These are phyloP conservation scores for Sugiyamaella boreocaroliniensis DNA, from an alignment of 805 yeast genomes.

Conservation along the genomic window DNA sequence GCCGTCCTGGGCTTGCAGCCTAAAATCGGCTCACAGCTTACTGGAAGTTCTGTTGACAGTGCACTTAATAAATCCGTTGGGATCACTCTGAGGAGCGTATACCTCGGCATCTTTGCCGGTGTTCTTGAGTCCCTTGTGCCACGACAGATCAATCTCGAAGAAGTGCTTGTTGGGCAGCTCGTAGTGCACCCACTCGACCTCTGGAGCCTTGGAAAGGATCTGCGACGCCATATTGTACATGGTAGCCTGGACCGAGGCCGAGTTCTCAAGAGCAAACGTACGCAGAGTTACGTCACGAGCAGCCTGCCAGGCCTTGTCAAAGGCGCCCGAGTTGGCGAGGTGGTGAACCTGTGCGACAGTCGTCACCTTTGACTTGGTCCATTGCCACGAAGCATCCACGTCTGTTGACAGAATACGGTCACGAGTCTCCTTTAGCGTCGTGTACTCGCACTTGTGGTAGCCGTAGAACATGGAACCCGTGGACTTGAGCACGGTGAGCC, in stretches of 20 bases:
- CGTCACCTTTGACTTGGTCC: slow-evolving; percentile 45
- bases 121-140: slow-evolving; percentile 74
- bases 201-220: slow-evolving; percentile 53
- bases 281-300: slow-evolving; percentile 68
- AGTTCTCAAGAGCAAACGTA: slow-evolving; percentile 75
- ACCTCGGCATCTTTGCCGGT: slow-evolving; percentile 59
- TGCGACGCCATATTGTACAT: slow-evolving; percentile 87
- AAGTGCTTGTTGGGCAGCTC: slow-evolving; percentile 88
- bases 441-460: slow-evolving; percentile 77
- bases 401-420: slow-evolving; percentile 89
- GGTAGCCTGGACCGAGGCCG: slow-evolving; percentile 94
- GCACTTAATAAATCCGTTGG: slow-evolving; percentile 85
- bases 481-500: slow-evolving; percentile 76
- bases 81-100: slow-evolving; percentile 83
- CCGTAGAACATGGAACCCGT: slow-evolving; percentile 93
- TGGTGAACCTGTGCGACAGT: slow-evolving; percentile 35
- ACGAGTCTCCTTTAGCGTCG: slow-evolving; percentile 73
- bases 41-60: slow-evolving; percentile 69
- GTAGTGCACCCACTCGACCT: slow-evolving; percentile 61
- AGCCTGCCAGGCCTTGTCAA: slow-evolving; percentile 55
- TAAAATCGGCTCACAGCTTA: slow-evolving; percentile 37
- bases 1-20: no score
- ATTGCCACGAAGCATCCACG: slow-evolving; percentile 67
- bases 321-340: slow-evolving; percentile 53
- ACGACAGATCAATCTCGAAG: slow-evolving; percentile 68